phyloP scores from a whole-genome alignment of 1,284 basidiomycete genomes.

The Apiotrichum domesticum region DNA sequence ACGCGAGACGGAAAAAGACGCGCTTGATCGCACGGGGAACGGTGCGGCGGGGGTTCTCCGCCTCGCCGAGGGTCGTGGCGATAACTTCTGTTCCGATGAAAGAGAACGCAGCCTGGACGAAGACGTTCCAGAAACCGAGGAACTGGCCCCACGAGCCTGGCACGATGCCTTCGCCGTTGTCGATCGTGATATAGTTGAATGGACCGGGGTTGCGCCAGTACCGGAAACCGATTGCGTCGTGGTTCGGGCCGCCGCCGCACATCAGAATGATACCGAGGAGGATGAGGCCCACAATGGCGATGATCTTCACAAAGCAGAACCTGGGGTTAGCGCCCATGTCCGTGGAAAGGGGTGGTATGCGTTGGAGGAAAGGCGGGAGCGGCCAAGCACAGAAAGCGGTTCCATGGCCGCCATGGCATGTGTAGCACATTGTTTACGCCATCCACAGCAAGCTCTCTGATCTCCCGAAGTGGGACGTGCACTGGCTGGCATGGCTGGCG shows the following conservation, averaged over 20 bases:
- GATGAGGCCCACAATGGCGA: constrained; percentile 57
- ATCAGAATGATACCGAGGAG: constrained; percentile 62
- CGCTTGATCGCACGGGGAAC: constrained; percentile 68
- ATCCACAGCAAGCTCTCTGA: too few species aligned
- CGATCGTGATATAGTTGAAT: constrained; percentile 29
- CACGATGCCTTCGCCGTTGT: constrained; percentile 22
- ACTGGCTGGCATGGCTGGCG: constrained; percentile 20
- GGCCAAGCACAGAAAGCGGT: too few species aligned
- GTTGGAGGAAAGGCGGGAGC: too few species aligned
- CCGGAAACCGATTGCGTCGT: constrained; percentile 44
- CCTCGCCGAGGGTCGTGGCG: constrained; percentile 47
- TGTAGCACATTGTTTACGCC: too few species aligned
- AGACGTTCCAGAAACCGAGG: constrained; percentile 19
- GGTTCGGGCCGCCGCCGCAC: constrained; percentile 45
- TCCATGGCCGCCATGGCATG: too few species aligned
- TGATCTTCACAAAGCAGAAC: constrained; percentile 64
- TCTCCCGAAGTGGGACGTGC: constrained; percentile 36
- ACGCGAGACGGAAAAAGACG: constrained; percentile 65
- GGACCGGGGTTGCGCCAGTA: constrained; percentile 50
- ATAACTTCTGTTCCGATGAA: constrained; percentile 36
- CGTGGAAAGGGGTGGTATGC: too few species aligned
- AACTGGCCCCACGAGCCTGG: constrained; percentile 47
- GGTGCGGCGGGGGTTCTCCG: constrained; percentile 61
- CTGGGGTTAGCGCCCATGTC: too few species aligned
- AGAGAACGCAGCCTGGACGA: constrained; percentile 9